phyloP scores from a whole-genome alignment of 2,329 filamentous ascomycete species.

The Hymenoscyphus albidus region DNA sequence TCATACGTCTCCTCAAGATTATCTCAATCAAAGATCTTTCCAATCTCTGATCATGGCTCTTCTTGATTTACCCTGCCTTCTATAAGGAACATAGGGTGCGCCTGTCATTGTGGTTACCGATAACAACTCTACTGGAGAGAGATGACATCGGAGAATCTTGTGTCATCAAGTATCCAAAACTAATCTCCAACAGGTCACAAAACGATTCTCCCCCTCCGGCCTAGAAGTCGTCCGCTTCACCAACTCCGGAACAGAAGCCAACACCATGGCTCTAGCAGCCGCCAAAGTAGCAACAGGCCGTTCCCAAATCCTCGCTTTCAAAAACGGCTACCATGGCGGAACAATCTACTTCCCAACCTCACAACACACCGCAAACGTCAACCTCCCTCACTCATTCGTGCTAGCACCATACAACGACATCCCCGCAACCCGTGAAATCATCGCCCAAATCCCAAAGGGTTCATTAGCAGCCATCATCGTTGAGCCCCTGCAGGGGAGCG shows the following conservation, averaged over 20 bases:
- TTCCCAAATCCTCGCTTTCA: conserved; percentile 27
- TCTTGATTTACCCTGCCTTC: too few relatives aligned
- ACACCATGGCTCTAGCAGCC: conserved; percentile 53
- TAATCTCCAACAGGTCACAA: conserved; percentile 38
- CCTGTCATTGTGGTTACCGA: neutral
- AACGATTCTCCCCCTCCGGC: conserved; percentile 43
- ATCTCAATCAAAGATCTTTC: too few relatives aligned
- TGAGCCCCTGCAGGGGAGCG: neutral
- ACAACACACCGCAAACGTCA: conserved; percentile 33
- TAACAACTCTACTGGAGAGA: too few relatives aligned
- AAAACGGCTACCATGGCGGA: conserved; percentile 18
- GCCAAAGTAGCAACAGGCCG: conserved; percentile 23
- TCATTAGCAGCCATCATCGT: neutral
- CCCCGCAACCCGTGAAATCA: neutral
- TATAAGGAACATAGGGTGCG: too few relatives aligned
- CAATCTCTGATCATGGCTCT: too few relatives aligned
- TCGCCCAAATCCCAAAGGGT: neutral
- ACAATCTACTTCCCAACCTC: conserved; percentile 44
- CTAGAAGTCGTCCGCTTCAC: conserved; percentile 57
- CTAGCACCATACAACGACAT: neutral
- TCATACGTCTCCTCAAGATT: too few relatives aligned
- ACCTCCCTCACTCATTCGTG: neutral
- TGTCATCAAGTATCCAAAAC: neutral
- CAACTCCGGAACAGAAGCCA: conserved; percentile 65
- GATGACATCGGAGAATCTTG: too few relatives aligned